phyloP scores from a whole-genome alignment of 2,329 filamentous ascomycete species.

The Clarireedia hainanense region DNA sequence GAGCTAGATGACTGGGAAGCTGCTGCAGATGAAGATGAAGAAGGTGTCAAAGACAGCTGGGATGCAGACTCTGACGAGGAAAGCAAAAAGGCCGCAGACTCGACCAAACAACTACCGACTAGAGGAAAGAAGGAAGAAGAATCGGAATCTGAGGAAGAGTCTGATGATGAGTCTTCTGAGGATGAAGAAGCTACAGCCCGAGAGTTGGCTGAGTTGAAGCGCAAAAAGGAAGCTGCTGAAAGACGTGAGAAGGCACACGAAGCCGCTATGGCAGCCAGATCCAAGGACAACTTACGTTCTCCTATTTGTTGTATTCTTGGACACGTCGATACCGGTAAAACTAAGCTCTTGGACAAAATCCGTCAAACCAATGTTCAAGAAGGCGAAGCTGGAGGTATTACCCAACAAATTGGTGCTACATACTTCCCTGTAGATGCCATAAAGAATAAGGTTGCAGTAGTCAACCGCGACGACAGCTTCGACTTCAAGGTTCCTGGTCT shows the following conservation, averaged over 20 bases:
- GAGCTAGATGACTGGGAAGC: slow-evolving; percentile 81
- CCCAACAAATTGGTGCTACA: slow-evolving; percentile 97
- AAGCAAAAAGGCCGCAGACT: slow-evolving; percentile 33
- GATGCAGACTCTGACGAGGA: slow-evolving; percentile 76
- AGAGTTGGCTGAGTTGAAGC: slow-evolving; percentile 62
- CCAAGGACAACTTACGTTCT: slow-evolving; percentile 88
- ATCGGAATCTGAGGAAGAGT: slow-evolving; percentile 53
- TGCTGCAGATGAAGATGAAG: slow-evolving; percentile 66
- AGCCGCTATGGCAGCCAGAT: slow-evolving; percentile 82
- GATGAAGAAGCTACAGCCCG: slow-evolving; percentile 71
- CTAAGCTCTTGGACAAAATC: slow-evolving; percentile 97
- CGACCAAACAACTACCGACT: slow-evolving; percentile 18
- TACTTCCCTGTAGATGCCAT: slow-evolving; percentile 97
- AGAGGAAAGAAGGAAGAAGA: slow-evolving; percentile 39
- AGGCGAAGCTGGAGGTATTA: slow-evolving; percentile 98
- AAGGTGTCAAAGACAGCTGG: slow-evolving; percentile 89
- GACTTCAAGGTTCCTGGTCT: slow-evolving; percentile 98
- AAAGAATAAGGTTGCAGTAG: slow-evolving; percentile 82
- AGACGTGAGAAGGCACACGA: slow-evolving; percentile 85
- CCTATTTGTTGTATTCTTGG: slow-evolving; percentile 99
- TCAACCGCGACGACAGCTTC: slow-evolving; percentile 84
- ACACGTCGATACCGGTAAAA: slow-evolving; percentile 99
- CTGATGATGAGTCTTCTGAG: slow-evolving; percentile 43
- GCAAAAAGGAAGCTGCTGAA: slow-evolving; percentile 83
- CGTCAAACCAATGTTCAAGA: slow-evolving; percentile 98